Conservation (phyloP, 192 early-diverging fungal genomes). For the Coemansia sp. region DNA sequence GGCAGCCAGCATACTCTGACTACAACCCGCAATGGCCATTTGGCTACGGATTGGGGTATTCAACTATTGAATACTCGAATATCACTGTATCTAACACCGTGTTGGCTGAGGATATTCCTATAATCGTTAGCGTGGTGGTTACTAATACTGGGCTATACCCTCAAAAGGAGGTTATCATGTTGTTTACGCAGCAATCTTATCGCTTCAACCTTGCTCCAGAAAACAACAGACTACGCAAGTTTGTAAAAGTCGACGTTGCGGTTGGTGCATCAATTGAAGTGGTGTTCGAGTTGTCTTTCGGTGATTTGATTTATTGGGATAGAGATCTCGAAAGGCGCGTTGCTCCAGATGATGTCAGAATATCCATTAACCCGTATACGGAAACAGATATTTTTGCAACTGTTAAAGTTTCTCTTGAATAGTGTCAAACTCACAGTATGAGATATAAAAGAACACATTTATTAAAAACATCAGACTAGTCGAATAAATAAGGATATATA, state of each 20-base stretch:
- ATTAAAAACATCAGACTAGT: no score
- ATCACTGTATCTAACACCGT: conserved; percentile 27
- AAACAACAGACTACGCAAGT: conserved; percentile 54
- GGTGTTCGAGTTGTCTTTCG: conserved; percentile 33
- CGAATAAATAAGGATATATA: not conserved
- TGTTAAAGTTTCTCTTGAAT: conserved; percentile 6
- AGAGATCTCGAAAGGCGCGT: conserved; percentile 17
- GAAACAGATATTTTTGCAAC: conserved; percentile 8
- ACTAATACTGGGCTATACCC: conserved; percentile 50
- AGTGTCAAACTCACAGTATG: not conserved
- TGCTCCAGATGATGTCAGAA: conserved; percentile 17
- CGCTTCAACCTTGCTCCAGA: conserved; percentile 59
- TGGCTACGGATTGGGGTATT: conserved; percentile 63
- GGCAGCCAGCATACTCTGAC: conserved; percentile 49
- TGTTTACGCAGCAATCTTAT: conserved; percentile 57
- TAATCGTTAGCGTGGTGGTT: conserved; percentile 41
- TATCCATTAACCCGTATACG: conserved; percentile 29
- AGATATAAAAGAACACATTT: not conserved
- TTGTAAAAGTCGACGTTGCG: conserved; percentile 51
- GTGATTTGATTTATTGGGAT: conserved; percentile 38
- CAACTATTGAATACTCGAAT: conserved; percentile 54
- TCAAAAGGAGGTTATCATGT: conserved; percentile 58
- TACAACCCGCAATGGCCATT: conserved; percentile 61
- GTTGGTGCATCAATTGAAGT: conserved; percentile 50
- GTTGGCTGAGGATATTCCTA: conserved; percentile 14